These are phyloP conservation scores for Debaryomyces coudertii DNA, from an alignment of 1,139 yeast species.

Conservation along the genomic window DNA sequence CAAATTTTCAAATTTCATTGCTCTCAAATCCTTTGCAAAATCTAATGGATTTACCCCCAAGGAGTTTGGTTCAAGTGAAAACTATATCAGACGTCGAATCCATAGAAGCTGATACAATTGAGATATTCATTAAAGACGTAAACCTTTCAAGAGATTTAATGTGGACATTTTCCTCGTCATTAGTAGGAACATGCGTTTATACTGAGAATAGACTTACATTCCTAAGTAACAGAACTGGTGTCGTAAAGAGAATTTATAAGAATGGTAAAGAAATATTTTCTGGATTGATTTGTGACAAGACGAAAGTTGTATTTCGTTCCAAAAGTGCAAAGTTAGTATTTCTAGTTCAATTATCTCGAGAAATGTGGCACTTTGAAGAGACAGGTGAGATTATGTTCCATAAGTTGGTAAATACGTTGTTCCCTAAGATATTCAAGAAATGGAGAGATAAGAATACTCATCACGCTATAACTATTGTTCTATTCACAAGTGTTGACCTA, in stretches of 20 bases:
- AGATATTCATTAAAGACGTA: constrained; percentile 78
- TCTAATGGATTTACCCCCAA: constrained; percentile 64
- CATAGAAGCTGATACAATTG: constrained; percentile 80
- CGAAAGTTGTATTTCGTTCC: constrained; percentile 83
- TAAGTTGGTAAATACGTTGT: constrained; percentile 83
- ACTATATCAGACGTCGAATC: constrained; percentile 37
- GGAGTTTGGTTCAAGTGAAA: constrained; percentile 62
- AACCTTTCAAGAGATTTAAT: constrained; percentile 87
- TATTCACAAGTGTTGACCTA: constrained; percentile 80
- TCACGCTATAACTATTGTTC: constrained; percentile 87
- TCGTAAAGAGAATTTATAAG: constrained; percentile 68
- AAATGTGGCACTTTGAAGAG: constrained; percentile 99
- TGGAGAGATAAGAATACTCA: constrained; percentile 90
- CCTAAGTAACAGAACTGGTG: constrained; percentile 60
- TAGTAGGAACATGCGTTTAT: constrained; percentile 68
- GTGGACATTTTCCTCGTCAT: constrained; percentile 77
- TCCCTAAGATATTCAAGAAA: constrained; percentile 84
- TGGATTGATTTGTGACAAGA: constrained; percentile 68
- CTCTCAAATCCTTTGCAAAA: constrained; percentile 64
- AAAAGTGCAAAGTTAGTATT: constrained; percentile 87
- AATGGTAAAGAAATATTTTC: constrained; percentile 69
- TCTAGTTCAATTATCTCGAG: constrained; percentile 84
- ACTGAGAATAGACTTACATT: constrained; percentile 66
- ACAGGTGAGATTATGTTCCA: constrained; percentile 94
- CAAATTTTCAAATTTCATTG: constrained; percentile 53